These are phyloP conservation scores for Periconia sp. DNA, from an alignment of 2,329 filamentous ascomycete species.

Conservation along the genomic window DNA sequence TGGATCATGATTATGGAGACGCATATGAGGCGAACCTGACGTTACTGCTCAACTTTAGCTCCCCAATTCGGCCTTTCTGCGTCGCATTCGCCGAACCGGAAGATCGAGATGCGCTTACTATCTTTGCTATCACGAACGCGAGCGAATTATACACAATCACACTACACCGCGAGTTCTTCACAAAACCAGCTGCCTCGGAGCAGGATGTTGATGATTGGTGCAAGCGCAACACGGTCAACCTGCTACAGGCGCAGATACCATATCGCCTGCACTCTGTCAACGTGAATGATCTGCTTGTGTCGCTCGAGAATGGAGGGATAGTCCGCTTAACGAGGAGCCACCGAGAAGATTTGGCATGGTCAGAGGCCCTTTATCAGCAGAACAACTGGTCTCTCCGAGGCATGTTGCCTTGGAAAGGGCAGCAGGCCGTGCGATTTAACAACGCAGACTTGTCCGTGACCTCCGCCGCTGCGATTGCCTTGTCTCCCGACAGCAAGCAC, in stretches of 20 bases:
- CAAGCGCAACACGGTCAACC: slow-evolving; percentile 74
- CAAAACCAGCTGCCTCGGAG: slow-evolving; percentile 71
- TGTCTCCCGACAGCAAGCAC: slow-evolving; percentile 57
- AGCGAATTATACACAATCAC: slow-evolving; percentile 83
- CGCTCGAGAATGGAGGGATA: slow-evolving; percentile 79
- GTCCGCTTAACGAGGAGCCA: slow-evolving; percentile 62
- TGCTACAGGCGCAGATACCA: slow-evolving; percentile 77
- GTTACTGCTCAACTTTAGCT: slow-evolving; percentile 78
- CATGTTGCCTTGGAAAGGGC: slow-evolving; percentile 70
- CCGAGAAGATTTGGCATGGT: slow-evolving; percentile 59
- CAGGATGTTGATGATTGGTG: slow-evolving; percentile 77
- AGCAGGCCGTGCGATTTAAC: slow-evolving; percentile 68
- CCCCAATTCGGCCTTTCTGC: slow-evolving; percentile 75
- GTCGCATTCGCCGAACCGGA: slow-evolving; percentile 81
- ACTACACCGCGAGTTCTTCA: slow-evolving; percentile 83
- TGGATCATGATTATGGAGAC: slow-evolving; percentile 71
- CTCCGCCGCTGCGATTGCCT: slow-evolving; percentile 66
- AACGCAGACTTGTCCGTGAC: slow-evolving; percentile 67
- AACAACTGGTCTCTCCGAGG: slow-evolving; percentile 72
- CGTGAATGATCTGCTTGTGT: slow-evolving; percentile 76
- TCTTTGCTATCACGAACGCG: slow-evolving; percentile 80
- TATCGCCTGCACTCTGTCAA: slow-evolving; percentile 80
- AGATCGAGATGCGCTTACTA: slow-evolving; percentile 76
- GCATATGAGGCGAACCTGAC: slow-evolving; percentile 73
- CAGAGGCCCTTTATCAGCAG: slow-evolving; percentile 74